Conservation (phyloP, 768 basidiomycete species). For the Hydnum rufescens region DNA sequence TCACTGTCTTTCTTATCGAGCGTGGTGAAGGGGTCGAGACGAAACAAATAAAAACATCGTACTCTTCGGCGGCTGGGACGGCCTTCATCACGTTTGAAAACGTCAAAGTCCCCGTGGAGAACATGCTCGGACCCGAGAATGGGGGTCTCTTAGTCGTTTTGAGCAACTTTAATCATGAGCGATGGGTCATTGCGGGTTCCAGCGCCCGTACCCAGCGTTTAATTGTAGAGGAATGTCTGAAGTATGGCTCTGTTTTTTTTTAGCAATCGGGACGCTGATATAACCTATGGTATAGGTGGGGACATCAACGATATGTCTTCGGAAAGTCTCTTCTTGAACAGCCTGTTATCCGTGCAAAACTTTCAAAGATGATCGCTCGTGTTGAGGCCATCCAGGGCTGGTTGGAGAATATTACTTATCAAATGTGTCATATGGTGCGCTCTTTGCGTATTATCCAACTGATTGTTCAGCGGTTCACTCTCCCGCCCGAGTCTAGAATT, state of each 20-base stretch:
- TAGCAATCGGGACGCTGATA: not conserved
- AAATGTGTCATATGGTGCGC: conserved; percentile 65
- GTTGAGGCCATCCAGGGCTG: conserved; percentile 67
- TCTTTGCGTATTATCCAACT: conserved; percentile 2
- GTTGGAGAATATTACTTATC: conserved; percentile 72
- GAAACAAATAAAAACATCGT: conserved; percentile 74
- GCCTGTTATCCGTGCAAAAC: conserved; percentile 71
- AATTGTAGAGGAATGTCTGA: conserved; percentile 68
- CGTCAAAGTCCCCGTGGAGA: conserved; percentile 69
- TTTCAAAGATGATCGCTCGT: conserved; percentile 78
- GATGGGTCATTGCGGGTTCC: conserved; percentile 71
- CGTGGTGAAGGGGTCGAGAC: conserved; percentile 68
- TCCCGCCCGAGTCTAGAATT: conserved; percentile 24
- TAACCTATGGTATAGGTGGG: conserved; percentile 34
- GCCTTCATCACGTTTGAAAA: conserved; percentile 67
- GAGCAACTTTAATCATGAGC: conserved; percentile 87
- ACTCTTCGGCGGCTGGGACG: conserved; percentile 76
- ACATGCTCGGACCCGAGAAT: conserved; percentile 67
- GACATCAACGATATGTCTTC: conserved; percentile 74
- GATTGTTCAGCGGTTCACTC: not conserved
- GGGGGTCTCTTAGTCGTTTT: conserved; percentile 47
- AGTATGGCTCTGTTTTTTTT: conserved; percentile 19
- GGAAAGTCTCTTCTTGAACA: conserved; percentile 56
- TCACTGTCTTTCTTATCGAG: conserved; percentile 75
- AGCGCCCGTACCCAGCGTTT: conserved; percentile 43